A percentile compares a stretch with the other conserved stretches of the same genome.
Conservation (phyloP, 495 filamentous ascomycete genomes). For the Tuber brumale region DNA sequence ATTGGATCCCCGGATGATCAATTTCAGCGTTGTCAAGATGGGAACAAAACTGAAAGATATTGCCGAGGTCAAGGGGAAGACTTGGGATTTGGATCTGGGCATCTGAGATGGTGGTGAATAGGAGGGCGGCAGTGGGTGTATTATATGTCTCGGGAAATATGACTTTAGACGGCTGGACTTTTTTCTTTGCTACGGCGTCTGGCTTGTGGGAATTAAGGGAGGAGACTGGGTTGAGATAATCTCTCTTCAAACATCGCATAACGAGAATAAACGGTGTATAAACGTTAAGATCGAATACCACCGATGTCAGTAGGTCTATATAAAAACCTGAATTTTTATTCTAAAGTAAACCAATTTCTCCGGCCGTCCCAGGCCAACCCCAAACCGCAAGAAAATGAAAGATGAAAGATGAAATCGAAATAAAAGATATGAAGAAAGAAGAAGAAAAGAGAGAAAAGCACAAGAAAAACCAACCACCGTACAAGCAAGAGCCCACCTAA, state of each 20-base stretch:
- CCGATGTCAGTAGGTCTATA: background rate
- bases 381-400: background rate
- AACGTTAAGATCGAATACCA: background rate
- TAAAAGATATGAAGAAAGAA: background rate
- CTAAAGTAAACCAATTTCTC: background rate
- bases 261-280: background rate
- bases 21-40: slow-evolving; percentile 77
- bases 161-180: background rate
- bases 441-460: background rate
- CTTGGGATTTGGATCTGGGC: slow-evolving; percentile 25
- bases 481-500: background rate
- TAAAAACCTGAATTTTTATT: background rate
- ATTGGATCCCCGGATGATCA: slow-evolving; percentile 87
- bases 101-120: background rate
- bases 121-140: background rate
- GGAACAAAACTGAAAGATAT: slow-evolving; percentile 50
- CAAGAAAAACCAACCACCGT: background rate
- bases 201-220: background rate
- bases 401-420: background rate
- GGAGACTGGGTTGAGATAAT: background rate
- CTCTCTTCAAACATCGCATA: background rate
- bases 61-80: slow-evolving; percentile 23
- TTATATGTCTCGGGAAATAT: slow-evolving; percentile 4
- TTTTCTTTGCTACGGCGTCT: background rate
- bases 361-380: background rate